These are phyloP conservation scores for Eimeria sp. DNA, from an alignment of 169 alveolate genomes.

Conservation along the genomic window DNA sequence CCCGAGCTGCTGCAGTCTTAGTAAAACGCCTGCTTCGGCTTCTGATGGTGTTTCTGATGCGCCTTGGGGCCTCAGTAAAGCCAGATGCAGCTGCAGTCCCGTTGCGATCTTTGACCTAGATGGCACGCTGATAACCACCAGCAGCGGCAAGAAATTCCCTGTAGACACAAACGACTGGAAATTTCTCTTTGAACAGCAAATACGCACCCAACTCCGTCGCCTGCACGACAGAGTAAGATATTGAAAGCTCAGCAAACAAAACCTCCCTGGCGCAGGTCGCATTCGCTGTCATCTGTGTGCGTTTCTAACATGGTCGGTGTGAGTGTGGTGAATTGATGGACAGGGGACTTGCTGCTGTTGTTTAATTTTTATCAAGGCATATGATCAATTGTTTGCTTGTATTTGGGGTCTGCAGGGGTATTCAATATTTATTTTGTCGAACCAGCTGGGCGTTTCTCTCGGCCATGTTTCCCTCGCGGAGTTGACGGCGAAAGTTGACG, in stretches of 20 bases:
- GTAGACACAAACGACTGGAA: slow-evolving; percentile 74
- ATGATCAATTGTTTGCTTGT: background rate
- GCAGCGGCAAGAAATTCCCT: slow-evolving; percentile 83
- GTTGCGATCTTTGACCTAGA: slow-evolving; percentile 83
- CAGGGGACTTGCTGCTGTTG: background rate
- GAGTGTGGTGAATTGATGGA: background rate
- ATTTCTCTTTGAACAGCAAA: slow-evolving; percentile 8
- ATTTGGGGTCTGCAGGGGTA: slow-evolving; percentile 64
- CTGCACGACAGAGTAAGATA: slow-evolving; percentile 44
- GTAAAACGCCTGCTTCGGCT: background rate
- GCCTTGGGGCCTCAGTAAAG: background rate
- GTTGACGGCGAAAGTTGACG: slow-evolving; percentile 70
- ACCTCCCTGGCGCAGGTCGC: background rate
- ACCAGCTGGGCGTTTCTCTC: slow-evolving; percentile 75
- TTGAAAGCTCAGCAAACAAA: background rate
- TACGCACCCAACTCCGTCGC: slow-evolving; percentile 16
- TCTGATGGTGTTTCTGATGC: background rate
- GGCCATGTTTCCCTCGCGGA: slow-evolving; percentile 73
- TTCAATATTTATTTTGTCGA: slow-evolving; percentile 65
- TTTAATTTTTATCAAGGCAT: too few species aligned
- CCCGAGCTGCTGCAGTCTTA: slow-evolving; percentile 48
- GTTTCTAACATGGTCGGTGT: background rate
- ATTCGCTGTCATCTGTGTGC: background rate
- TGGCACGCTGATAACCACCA: slow-evolving; percentile 83
- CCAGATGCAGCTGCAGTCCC: slow-evolving; percentile 51